Conservation (phyloP, 768 basidiomycete genomes). For the Pleurotus salmoneostramineus region DNA sequence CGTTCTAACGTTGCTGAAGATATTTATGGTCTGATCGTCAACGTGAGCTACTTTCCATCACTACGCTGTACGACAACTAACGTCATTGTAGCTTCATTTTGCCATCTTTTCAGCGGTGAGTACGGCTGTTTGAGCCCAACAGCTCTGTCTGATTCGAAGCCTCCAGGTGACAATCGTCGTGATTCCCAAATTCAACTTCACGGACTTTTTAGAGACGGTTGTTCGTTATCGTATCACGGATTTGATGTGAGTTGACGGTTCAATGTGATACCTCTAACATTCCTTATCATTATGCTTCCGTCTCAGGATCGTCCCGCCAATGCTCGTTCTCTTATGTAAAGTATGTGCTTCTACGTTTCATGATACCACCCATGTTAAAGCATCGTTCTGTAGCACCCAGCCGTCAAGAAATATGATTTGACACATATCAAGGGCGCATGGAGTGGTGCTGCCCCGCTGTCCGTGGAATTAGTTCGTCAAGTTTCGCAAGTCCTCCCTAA, state of each 20-base stretch:
- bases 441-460: slow-evolving; percentile 38
- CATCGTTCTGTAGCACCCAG: slow-evolving; percentile 22
- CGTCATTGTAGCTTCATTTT: slow-evolving; percentile 25
- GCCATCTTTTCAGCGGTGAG: slow-evolving; percentile 31
- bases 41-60: slow-evolving; percentile 18
- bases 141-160: not conserved
- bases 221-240: slow-evolving; percentile 34
- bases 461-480: slow-evolving; percentile 29
- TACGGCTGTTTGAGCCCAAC: not conserved
- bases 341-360: slow-evolving; percentile 16
- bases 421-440: slow-evolving; percentile 27
- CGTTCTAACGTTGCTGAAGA: slow-evolving; percentile 25
- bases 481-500: slow-evolving; percentile 31
- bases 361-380: not conserved
- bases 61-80: not conserved
- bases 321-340: slow-evolving; percentile 31
- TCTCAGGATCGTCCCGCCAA: slow-evolving; percentile 29
- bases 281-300: not conserved
- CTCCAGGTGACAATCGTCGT: slow-evolving; percentile 36
- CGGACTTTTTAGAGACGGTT: slow-evolving; percentile 35
- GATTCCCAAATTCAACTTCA: slow-evolving; percentile 42
- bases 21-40: slow-evolving; percentile 32
- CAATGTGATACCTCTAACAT: slow-evolving; percentile 15
- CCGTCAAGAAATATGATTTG: slow-evolving; percentile 31
- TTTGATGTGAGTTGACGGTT: slow-evolving; percentile 22